A percentile compares a stretch with the other conserved stretches of the same genome.
These are phyloP conservation scores for Curvularia sp. DNA, from an alignment of 2,329 filamentous ascomycete species.

Conservation along the genomic window DNA sequence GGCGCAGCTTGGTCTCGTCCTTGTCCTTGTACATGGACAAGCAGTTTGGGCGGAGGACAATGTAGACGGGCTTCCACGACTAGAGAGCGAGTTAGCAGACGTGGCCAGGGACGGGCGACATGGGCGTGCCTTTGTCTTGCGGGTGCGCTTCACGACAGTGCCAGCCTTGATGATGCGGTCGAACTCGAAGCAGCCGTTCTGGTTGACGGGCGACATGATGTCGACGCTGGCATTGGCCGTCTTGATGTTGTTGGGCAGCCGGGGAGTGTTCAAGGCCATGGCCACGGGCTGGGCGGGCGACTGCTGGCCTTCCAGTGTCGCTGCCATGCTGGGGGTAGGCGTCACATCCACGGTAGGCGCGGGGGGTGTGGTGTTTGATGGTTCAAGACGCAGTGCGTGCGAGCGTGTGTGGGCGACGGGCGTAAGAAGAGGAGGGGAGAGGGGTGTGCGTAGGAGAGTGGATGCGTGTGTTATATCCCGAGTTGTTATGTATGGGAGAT, in stretches of 20 bases:
- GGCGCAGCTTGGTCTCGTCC: slow-evolving; percentile 85
- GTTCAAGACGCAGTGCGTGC: too few relatives aligned
- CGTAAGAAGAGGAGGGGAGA: background rate
- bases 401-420: background rate
- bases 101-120: background rate
- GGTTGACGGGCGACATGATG: slow-evolving; percentile 83
- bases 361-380: background rate
- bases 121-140: slow-evolving; percentile 71
- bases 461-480: slow-evolving; percentile 10
- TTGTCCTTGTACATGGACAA: slow-evolving; percentile 93
- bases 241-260: slow-evolving; percentile 36
- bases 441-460: background rate
- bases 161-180: slow-evolving; percentile 92
- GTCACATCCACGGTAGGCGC: slow-evolving; percentile 29
- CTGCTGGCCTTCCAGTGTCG: slow-evolving; percentile 35
- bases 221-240: slow-evolving; percentile 57
- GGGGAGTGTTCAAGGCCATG: slow-evolving; percentile 19
- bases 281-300: slow-evolving; percentile 34
- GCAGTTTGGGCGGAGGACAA: slow-evolving; percentile 88
- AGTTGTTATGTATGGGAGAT: slow-evolving; percentile 11
- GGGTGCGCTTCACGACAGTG: slow-evolving; percentile 83
- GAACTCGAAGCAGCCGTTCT: slow-evolving; percentile 95
- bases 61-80: slow-evolving; percentile 88
- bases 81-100: slow-evolving; percentile 51
- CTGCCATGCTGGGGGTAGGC: slow-evolving; percentile 24